Percentiles rank a stretch among this genome's conserved stretches.
These are phyloP conservation scores for Botrytis elliptica DNA, from an alignment of 2,329 filamentous ascomycete species.

Conservation along the genomic window DNA sequence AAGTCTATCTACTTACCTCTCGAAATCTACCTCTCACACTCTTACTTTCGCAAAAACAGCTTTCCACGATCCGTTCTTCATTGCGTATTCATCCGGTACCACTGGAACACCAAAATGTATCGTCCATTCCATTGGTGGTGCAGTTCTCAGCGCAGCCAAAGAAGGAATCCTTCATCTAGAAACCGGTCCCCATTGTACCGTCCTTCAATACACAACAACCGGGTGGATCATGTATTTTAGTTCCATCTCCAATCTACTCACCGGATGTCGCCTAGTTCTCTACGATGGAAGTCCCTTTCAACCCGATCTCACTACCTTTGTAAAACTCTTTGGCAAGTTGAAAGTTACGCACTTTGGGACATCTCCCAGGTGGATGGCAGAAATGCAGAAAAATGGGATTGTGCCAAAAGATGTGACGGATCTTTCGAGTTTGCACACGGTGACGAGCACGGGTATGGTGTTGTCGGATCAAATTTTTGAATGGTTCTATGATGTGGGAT, in stretches of 20 bases:
- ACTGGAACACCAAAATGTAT: conserved; percentile 85
- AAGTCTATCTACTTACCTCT: neutral
- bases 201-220: neutral
- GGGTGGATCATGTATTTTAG: neutral
- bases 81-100: conserved; percentile 78
- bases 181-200: neutral
- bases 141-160: conserved; percentile 50
- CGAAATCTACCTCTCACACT: conserved; percentile 24
- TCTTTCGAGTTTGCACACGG: neutral
- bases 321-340: neutral
- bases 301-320: neutral
- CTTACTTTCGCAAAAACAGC: conserved; percentile 33
- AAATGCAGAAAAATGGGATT: neutral
- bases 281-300: neutral
- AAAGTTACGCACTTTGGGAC: neutral
- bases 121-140: conserved; percentile 70
- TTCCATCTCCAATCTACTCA: neutral
- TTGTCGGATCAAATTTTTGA: neutral
- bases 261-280: neutral
- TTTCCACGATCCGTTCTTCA: conserved; percentile 67
- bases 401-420: neutral
- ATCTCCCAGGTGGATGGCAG: neutral
- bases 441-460: neutral
- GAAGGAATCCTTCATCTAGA: neutral
- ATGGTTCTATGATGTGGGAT: neutral